Evolutionary conservation across 768 basidiomycete genomes (phyloP), one percentile per base, ranked within the genome.

Genomic region (Psilocybe azurescens): DNA sequence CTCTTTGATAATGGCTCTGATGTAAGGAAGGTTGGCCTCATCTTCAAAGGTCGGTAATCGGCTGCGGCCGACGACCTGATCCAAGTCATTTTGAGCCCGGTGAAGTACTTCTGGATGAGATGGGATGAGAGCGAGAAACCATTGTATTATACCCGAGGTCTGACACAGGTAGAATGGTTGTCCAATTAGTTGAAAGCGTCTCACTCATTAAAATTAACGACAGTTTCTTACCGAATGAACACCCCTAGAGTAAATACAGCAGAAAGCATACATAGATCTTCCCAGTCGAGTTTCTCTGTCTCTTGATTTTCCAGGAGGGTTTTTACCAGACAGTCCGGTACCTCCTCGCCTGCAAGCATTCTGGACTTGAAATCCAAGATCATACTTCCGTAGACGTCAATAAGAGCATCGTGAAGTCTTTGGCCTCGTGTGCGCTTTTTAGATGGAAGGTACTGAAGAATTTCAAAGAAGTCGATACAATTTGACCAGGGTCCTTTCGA

Each of bases 291-390:
- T 11, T 69, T 62, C 56, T 81, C 80, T 32, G 75, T 65, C 36
- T 77, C 71, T 60, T 70, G 71, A 44, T 61, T 60, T 28, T 71
- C 60, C 5, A 83, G 56, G 53, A 81, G 65, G 16, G 73, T 77
- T 61, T 79, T 82, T 0, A 74, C 80, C 1, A 83, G 66, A 61
- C 79, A 83, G 48, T 81, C 76, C 18, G 80, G 79, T 8, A 81
- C 74, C 13, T 67, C 41, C 24, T 77, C 78, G 24, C 79, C 81
- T 6, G 63, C 53, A 10, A 76, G 60, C 62, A 82, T 71, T 14
- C 73, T 74, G 7, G 58, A 58, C 64, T 79, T 70, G n/a, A 80
- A 71, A 2, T 75, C 66, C n/a, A 67, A 63, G 48, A 81, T 74
- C 69, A 81, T 73, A 10, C 70, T 73, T 4, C 78, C 76, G 64